Percentiles rank a stretch among this genome's conserved stretches.
phyloP scores from a whole-genome alignment of 768 basidiomycete genomes.

The Megacollybia marginata region DNA sequence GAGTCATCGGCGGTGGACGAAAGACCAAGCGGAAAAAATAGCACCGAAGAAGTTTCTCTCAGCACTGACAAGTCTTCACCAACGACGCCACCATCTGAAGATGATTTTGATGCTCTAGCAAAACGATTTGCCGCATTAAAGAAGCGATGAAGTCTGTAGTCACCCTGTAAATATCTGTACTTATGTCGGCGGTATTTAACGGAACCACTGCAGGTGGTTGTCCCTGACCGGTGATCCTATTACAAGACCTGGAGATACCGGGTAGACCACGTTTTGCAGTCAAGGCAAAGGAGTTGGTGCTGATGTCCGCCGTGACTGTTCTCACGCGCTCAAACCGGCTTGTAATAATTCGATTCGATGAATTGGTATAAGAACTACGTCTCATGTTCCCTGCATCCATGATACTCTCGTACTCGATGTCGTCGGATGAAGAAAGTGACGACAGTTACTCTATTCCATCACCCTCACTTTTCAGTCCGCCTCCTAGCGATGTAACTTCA shows the following conservation, averaged over 20 bases:
- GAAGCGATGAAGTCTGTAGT: constrained; percentile 44
- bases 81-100: constrained; percentile 32
- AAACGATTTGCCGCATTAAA: constrained; percentile 84
- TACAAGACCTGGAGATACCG: too few relatives aligned
- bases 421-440: constrained; percentile 33
- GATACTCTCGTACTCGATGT: too few relatives aligned
- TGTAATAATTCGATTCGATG: too few relatives aligned
- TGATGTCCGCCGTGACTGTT: too few relatives aligned
- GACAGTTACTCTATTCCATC: constrained; percentile 39
- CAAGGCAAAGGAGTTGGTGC: too few relatives aligned
- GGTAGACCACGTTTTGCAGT: too few relatives aligned
- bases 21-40: constrained; percentile 33
- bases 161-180: not conserved
- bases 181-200: too few relatives aligned
- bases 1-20: constrained; percentile 36
- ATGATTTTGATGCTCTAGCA: constrained; percentile 70
- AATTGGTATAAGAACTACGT: too few relatives aligned
- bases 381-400: too few relatives aligned
- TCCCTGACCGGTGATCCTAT: too few relatives aligned
- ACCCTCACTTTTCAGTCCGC: constrained; percentile 27
- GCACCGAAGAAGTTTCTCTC: not conserved
- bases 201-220: too few relatives aligned
- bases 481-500: constrained; percentile 36
- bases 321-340: too few relatives aligned
- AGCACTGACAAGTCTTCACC: constrained; percentile 14